Evolutionary conservation across 768 basidiomycete genomes (phyloP).

Genomic region (Suillus bovinus): DNA sequence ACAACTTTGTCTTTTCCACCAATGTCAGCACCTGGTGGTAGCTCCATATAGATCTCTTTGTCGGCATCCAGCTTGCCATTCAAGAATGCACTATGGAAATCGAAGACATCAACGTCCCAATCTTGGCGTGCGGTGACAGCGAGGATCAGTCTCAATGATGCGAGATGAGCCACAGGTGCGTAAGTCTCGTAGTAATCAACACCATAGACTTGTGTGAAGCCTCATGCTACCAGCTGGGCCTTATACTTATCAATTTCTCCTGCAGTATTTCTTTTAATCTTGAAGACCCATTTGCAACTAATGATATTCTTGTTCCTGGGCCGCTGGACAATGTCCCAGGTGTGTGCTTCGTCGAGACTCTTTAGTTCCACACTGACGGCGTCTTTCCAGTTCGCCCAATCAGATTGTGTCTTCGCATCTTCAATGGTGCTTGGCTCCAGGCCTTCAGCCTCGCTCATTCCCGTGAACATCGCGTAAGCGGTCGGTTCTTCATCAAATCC

Average conservation of each 20-base stretch:
- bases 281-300: constrained; percentile 41
- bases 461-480: too few species aligned
- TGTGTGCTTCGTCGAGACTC: too few species aligned
- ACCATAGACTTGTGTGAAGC: constrained; percentile 11
- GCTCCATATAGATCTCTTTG: constrained; percentile 22
- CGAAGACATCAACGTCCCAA: constrained; percentile 39
- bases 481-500: too few species aligned
- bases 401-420: not conserved
- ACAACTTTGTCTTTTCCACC: constrained; percentile 16
- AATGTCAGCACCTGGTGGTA: constrained; percentile 31
- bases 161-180: too few species aligned
- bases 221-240: constrained; percentile 2
- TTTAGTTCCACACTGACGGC: not conserved
- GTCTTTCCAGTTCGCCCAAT: constrained; percentile 5
- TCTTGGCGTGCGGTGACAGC: constrained; percentile 29
- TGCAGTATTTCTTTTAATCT: constrained; percentile 43
- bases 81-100: constrained; percentile 45
- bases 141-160: not conserved
- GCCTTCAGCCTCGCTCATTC: too few species aligned
- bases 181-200: constrained; percentile 12
- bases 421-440: too few species aligned
- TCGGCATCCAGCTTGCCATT: constrained; percentile 36
- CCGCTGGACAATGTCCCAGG: too few species aligned
- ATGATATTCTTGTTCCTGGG: too few species aligned
- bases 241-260: too few species aligned